A percentile compares a stretch with the other conserved stretches of the same genome.
These are phyloP conservation scores for Jaminaea rosea DNA, from an alignment of 1,284 basidiomycete genomes.

Conservation along the genomic window DNA sequence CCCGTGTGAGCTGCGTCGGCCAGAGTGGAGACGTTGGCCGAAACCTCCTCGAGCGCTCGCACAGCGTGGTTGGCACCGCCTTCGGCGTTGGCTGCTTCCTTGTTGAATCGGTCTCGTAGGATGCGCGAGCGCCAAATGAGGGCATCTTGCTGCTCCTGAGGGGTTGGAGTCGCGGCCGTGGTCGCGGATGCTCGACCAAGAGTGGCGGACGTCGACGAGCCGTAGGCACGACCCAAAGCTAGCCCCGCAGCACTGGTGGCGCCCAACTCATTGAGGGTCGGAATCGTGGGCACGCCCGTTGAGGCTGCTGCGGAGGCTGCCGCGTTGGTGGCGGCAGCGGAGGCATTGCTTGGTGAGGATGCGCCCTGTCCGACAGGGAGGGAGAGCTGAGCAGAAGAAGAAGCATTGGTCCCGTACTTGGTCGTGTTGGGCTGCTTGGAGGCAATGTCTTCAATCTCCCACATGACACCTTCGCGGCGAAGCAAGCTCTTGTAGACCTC, in stretches of 20 bases:
- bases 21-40: slow-evolving; percentile 17
- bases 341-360: neutral
- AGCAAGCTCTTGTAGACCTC: slow-evolving; percentile 32
- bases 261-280: neutral
- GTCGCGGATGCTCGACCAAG: no score
- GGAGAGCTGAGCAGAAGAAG: neutral
- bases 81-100: slow-evolving; percentile 20
- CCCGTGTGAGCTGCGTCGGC: slow-evolving; percentile 40
- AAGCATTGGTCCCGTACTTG: neutral
- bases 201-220: no score
- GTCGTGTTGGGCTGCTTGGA: slow-evolving; percentile 7
- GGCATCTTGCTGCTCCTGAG: slow-evolving; percentile 24
- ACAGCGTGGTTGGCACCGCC: slow-evolving; percentile 22
- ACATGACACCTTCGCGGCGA: slow-evolving; percentile 40
- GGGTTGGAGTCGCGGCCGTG: neutral
- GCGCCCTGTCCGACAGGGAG: neutral
- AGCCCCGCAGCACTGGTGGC: neutral
- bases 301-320: neutral
- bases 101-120: slow-evolving; percentile 24
- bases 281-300: neutral
- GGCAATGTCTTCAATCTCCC: slow-evolving; percentile 42
- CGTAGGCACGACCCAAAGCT: neutral
- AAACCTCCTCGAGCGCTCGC: slow-evolving; percentile 32
- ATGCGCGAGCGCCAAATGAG: slow-evolving; percentile 40
- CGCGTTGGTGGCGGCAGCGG: neutral